Base-by-base conservation (phyloP, 352 stramenopile species). In the Globisporangium splendens region DNA sequence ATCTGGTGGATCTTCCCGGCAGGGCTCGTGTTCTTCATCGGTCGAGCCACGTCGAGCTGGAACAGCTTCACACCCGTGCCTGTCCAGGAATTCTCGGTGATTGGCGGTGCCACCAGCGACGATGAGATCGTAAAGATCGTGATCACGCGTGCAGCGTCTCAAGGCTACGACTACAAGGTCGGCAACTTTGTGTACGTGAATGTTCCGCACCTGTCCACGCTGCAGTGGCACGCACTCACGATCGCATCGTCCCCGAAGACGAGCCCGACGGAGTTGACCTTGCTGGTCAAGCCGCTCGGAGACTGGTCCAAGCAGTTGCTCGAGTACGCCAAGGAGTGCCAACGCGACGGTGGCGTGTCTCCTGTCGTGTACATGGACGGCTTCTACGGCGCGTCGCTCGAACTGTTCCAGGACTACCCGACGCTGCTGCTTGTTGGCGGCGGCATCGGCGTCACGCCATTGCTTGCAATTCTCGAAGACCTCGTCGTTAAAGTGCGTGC, bases 181-280 rank as follows among this genome's bases (percentile, higher is more conserved):
- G 75, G 75, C 46, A 72, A 83, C 46, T 80, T 82, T 43, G 55
- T 86, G 39, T 85, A 85, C 54, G 47, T 86, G 33, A 82, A 83
- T 20, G 75, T 83, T 1, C 77, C 74, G 20, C 20, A 61, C 22
- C 70, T 88, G 42, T 83, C 75, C 8, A 83, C 79, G 55, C 65
- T 80, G 15, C 56, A 87, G 54, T 87, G 77, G 77, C 77, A 87
- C 42, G 63, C 77, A 11, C 62, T 87, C 48, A 83, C 72, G 13
- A 82, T 87, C 13, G 70, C 68, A 22, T 87, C 77, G 35, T 81
- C 77, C 3, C 68, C 77, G 15, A 74, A 79, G 41, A 44, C 69
- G 8, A 79, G 64, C 20, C 42, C 59, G 2, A 77, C 62, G 3
- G 62, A 73, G 24, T 33, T 85, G 17, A 81, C 65, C 13, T n/a